Evolutionary conservation across 352 stramenopile genomes (phyloP).

Genomic region (Phytophthora brassicae): DNA sequence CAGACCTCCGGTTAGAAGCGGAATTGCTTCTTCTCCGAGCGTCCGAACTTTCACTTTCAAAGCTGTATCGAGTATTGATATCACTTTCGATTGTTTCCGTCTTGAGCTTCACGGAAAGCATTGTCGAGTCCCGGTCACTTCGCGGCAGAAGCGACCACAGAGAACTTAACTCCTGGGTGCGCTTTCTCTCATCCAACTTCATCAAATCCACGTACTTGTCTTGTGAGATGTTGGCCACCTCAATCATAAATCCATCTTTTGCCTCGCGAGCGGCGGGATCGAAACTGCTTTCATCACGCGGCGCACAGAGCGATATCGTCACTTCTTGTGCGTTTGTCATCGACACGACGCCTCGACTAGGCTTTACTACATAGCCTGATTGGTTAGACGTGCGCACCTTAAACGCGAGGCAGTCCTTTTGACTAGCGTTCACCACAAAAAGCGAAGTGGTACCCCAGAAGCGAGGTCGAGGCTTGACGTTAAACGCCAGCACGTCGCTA

Average conservation of each 20-base stretch:
- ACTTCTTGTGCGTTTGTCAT: constrained; percentile 62
- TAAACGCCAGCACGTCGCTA: constrained; percentile 44
- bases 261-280: constrained; percentile 49
- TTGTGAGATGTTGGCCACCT: constrained; percentile 54
- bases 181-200: constrained; percentile 38
- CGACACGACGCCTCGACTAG: constrained; percentile 60
- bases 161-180: constrained; percentile 35
- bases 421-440: constrained; percentile 64
- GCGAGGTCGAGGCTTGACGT: constrained; percentile 35
- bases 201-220: constrained; percentile 43
- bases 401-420: constrained; percentile 55
- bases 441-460: constrained; percentile 46
- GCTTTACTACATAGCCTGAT: constrained; percentile 73
- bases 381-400: constrained; percentile 85
- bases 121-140: constrained; percentile 35
- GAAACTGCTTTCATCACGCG: constrained; percentile 33
- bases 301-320: constrained; percentile 55
- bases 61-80: constrained; percentile 17
- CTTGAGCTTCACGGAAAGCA: constrained; percentile 41
- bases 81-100: constrained; percentile 21
- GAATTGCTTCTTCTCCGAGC: constrained; percentile 9
- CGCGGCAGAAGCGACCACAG: constrained; percentile 47
- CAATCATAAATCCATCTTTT: constrained; percentile 73
- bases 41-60: constrained; percentile 10
- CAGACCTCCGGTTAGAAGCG: background rate